phyloP scores from a whole-genome alignment of 2,329 filamentous ascomycete genomes.

The Tolypocladium cylindrosporum region DNA sequence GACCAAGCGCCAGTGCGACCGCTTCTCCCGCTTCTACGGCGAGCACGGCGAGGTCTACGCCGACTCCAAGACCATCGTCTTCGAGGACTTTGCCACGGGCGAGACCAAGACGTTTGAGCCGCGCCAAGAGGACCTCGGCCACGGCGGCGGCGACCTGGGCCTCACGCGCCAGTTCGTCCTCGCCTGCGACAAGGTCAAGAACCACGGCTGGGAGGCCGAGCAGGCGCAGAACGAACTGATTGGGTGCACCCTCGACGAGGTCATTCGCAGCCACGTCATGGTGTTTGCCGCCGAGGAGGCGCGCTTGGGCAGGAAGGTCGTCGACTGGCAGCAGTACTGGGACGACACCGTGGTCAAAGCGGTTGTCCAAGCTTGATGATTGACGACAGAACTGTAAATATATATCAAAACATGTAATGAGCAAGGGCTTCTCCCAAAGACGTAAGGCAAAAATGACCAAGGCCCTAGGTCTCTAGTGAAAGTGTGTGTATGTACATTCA shows the following conservation, averaged over 20 bases:
- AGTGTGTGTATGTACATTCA: not conserved
- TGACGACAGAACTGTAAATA: not conserved
- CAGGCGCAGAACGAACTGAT: slow-evolving; percentile 67
- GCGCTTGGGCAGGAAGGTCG: slow-evolving; percentile 54
- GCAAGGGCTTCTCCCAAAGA: not conserved
- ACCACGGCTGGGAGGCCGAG: slow-evolving; percentile 52
- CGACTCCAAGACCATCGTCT: slow-evolving; percentile 65
- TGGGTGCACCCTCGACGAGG: slow-evolving; percentile 77
- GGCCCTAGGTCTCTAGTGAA: not conserved
- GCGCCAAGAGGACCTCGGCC: slow-evolving; percentile 24
- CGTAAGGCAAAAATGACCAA: not conserved
- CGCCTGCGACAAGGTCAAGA: slow-evolving; percentile 73
- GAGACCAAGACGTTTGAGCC: slow-evolving; percentile 19
- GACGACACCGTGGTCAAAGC: slow-evolving; percentile 19
- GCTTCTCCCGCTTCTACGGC: slow-evolving; percentile 79
- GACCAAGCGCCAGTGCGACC: slow-evolving; percentile 76
- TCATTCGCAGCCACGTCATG: slow-evolving; percentile 79
- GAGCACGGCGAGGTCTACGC: slow-evolving; percentile 78
- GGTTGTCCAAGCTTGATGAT: not conserved
- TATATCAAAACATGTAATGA: not conserved
- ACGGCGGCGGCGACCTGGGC: slow-evolving; percentile 35
- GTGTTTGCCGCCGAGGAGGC: slow-evolving; percentile 94
- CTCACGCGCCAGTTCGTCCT: slow-evolving; percentile 73
- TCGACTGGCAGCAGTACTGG: slow-evolving; percentile 77
- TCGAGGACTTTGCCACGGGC: slow-evolving; percentile 47